Percentiles rank a stretch among this genome's conserved stretches.
Evolutionary conservation across 805 yeast species (phyloP).

Genomic region (Candida vaughaniae): DNA sequence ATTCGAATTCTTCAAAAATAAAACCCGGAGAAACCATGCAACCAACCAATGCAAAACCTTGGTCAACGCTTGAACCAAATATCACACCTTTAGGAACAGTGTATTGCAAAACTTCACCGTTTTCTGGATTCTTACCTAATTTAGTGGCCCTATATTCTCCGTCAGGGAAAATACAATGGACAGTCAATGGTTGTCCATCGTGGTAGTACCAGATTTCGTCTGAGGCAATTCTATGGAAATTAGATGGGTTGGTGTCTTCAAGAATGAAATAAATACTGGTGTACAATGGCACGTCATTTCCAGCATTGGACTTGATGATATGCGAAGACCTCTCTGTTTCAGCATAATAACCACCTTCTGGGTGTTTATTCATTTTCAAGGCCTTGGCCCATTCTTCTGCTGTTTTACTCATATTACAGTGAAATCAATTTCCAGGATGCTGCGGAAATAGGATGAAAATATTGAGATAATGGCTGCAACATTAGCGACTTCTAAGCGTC

Average conservation of each 20-base stretch:
- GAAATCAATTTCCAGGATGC: no score
- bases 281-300: conserved; percentile 20
- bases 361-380: conserved; percentile 16
- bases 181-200: conserved; percentile 21
- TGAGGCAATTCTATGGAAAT: conserved; percentile 21
- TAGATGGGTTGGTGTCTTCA: conserved; percentile 19
- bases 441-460: no score
- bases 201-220: conserved; percentile 26
- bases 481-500: no score
- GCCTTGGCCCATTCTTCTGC: conserved; percentile 15
- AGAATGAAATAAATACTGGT: conserved; percentile 22
- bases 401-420: conserved; percentile 8
- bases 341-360: conserved; percentile 22
- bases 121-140: conserved; percentile 16
- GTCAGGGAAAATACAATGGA: conserved; percentile 20
- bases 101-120: conserved; percentile 19
- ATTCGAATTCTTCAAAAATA: conserved; percentile 21
- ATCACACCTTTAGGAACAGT: conserved; percentile 21
- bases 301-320: conserved; percentile 17
- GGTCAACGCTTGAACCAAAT: conserved; percentile 22
- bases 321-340: conserved; percentile 15
- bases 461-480: no score
- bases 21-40: conserved; percentile 26
- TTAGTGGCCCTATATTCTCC: conserved; percentile 17
- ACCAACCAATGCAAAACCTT: conserved; percentile 21